Percentiles rank a stretch among this genome's conserved stretches.
These are phyloP conservation scores for Cordyceps tenuipes DNA, from an alignment of 2,329 filamentous ascomycete species.

Conservation along the genomic window DNA sequence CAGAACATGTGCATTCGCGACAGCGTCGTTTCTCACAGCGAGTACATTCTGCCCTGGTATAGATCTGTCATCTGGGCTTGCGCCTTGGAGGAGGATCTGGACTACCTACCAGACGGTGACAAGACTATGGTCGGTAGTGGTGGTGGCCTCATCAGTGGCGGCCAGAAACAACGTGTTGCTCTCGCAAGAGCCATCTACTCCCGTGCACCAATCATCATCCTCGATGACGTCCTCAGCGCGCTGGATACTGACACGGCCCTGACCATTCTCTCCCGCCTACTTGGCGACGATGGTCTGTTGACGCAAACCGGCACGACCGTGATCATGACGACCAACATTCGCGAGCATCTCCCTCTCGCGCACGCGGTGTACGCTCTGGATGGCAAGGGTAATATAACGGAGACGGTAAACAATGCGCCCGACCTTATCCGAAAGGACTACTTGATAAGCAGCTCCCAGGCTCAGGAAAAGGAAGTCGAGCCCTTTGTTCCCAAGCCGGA, in stretches of 20 bases:
- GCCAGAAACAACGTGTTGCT: constrained; percentile 19
- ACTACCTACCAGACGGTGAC: constrained; percentile 6
- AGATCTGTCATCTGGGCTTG: constrained; percentile 8
- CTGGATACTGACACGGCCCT: constrained; percentile 11
- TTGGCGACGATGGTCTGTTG: constrained; percentile 15
- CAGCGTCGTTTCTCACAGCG: constrained; percentile 6
- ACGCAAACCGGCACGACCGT: constrained; percentile 15
- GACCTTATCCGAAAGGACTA: constrained; percentile 7
- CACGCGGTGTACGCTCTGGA: constrained; percentile 10
- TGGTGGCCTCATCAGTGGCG: constrained; percentile 15
- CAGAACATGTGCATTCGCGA: constrained; percentile 10
- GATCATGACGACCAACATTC: constrained; percentile 12
- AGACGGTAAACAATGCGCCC: constrained; percentile 7
- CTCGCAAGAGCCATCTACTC: constrained; percentile 86
- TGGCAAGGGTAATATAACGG: background rate
- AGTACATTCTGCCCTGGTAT: constrained; percentile 9
- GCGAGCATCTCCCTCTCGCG: constrained; percentile 8
- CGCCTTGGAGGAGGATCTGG: constrained; percentile 34
- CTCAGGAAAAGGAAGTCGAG: background rate
- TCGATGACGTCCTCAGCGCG: constrained; percentile 54
- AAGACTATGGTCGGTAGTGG: constrained; percentile 13
- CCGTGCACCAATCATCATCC: constrained; percentile 75
- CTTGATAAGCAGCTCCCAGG: constrained; percentile 1
- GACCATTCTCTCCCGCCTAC: constrained; percentile 12
- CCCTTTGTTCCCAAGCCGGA: background rate